Evolutionary conservation across 2,329 filamentous ascomycete species (phyloP), one percentile per base, ranked within the genome.

Genomic region (Aspergillus alliaceus): DNA sequence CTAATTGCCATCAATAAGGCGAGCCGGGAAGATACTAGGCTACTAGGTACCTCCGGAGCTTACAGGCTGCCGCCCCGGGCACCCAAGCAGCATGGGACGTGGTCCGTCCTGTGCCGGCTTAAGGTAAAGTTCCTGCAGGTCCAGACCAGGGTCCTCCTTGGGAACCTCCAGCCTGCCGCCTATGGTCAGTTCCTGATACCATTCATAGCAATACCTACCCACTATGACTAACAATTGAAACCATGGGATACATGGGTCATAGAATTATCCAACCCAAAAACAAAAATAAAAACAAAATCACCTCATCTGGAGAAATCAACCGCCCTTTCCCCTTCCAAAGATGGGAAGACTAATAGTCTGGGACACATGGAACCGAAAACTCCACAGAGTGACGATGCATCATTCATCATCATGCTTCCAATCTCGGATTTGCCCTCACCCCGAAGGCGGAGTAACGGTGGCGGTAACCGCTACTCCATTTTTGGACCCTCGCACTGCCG

Each of bases 401-500:
- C 34, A 58, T 42, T 35, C 44, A 39, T 46, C 40, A 40, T 44
- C 53, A 53, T 57, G 44, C 46, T 52, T 55, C 57, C 37, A 56
- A 47, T 60, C 51, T 46, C 53, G 44, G 9, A 48, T 49, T 24
- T 47, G 42, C 39, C 51, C 55, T 54, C 55, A 51, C 54, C 57
- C 37, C 54, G 59, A 59, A 63, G 63, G 66, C 66, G 69, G 67
- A 68, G 65, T 64, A 62, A 56, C 55, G 59, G 64, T 67, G 66
- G 66, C 65, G 47, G 35, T 35, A 49, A 57, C 58, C n/a, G 5
- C 69, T 69, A 72, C 32, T 48, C 71, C 64, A 18, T 29, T 64
- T 62, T 56, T 59, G 64, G 62, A 50, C 34, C 53, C 55, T 60
- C 64, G 65, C 61, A 62, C 66, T 66, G 62, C 53, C 56, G 61